phyloP scores from a whole-genome alignment of 164 flowering plant species.

The Vitis rupestris region DNA sequence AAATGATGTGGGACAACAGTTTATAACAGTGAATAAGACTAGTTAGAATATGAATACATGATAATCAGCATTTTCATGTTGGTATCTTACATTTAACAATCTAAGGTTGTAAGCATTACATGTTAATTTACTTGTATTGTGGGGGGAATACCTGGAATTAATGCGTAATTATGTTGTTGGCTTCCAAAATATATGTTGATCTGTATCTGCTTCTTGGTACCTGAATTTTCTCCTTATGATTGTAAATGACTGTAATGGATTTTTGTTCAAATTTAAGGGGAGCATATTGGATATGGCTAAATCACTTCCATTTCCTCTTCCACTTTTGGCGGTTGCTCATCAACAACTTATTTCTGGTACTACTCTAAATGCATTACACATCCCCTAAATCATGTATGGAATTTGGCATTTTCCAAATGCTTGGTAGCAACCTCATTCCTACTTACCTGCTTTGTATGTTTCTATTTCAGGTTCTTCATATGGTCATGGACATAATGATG shows the following conservation, averaged over 20 bases:
- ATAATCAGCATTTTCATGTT: too few relatives aligned
- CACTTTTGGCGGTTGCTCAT: constrained; percentile 79
- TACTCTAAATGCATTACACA: not conserved
- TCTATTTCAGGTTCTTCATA: constrained; percentile 52
- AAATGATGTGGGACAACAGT: too few relatives aligned
- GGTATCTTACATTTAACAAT: too few relatives aligned
- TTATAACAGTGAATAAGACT: too few relatives aligned
- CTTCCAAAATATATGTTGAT: not conserved
- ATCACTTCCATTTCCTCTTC: constrained; percentile 78
- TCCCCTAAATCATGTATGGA: too few relatives aligned
- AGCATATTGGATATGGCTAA: constrained; percentile 63
- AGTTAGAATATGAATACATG: too few relatives aligned
- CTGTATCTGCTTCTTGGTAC: not conserved
- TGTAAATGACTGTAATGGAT: constrained; percentile 1
- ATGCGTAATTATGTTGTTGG: too few relatives aligned
- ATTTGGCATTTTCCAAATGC: not conserved
- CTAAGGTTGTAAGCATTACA: too few relatives aligned
- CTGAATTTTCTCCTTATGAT: not conserved
- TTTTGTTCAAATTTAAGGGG: constrained; percentile 40
- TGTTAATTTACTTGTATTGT: too few relatives aligned
- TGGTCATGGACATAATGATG: constrained; percentile 31
- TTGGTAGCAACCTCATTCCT: constrained; percentile 4
- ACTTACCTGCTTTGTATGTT: constrained; percentile 6
- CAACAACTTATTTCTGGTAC: constrained; percentile 87
- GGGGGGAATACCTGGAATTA: too few relatives aligned